phyloP scores from a whole-genome alignment of 805 yeast genomes.

The Candida fluviatilis region DNA sequence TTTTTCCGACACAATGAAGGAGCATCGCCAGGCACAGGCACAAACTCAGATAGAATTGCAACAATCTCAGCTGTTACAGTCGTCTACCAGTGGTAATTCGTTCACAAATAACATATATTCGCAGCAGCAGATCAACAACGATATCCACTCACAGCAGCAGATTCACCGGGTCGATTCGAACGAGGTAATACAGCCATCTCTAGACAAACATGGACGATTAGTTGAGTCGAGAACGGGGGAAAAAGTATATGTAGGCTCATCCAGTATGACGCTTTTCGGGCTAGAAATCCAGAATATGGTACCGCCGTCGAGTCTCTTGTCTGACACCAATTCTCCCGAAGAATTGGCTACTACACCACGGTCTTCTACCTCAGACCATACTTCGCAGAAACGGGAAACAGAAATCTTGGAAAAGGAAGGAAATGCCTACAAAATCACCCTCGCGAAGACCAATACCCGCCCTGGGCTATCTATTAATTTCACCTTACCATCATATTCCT shows the following conservation, averaged over 20 bases:
- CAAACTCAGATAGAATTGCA: constrained; percentile 1
- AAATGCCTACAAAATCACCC: constrained; percentile 65
- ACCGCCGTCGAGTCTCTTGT: constrained; percentile 20
- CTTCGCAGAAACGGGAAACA: constrained; percentile 40
- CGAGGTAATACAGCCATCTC: constrained; percentile 66
- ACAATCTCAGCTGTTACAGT: not conserved
- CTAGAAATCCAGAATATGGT: constrained; percentile 69
- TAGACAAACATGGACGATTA: constrained; percentile 67
- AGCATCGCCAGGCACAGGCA: constrained; percentile 4
- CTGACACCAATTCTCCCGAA: constrained; percentile 4
- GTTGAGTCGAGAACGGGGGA: constrained; percentile 76
- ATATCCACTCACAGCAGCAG: constrained; percentile 1
- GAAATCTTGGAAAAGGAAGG: constrained; percentile 68
- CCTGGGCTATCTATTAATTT: constrained; percentile 69
- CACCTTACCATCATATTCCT: constrained; percentile 70
- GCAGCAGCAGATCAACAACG: constrained; percentile 5
- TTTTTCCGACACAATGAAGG: constrained; percentile 3
- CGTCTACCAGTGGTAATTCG: not conserved
- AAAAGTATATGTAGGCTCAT: constrained; percentile 71
- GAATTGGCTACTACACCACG: constrained; percentile 5
- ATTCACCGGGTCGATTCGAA: constrained; percentile 3
- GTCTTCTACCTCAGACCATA: not conserved
- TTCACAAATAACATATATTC: constrained; percentile 3
- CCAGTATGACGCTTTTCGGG: constrained; percentile 80
- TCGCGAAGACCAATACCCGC: constrained; percentile 63